Percentiles rank a stretch among this genome's conserved stretches.
Conservation (phyloP, 108 stramenopile genomes). For the Aurantiochytrium sp. region DNA sequence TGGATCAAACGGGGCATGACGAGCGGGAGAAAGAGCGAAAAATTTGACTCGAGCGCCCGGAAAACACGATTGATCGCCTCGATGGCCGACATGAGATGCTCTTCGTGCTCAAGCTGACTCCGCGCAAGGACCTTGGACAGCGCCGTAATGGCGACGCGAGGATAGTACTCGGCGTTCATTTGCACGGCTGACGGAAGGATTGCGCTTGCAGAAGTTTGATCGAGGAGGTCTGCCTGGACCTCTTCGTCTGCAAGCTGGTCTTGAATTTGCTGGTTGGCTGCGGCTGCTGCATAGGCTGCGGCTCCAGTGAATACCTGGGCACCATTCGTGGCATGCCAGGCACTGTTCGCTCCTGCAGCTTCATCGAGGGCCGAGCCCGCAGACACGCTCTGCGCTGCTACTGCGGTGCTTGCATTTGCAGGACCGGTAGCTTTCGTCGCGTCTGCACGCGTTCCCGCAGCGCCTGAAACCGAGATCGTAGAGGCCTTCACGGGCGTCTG, state of each 20-base stretch:
- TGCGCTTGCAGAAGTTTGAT: not conserved
- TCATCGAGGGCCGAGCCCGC: not conserved
- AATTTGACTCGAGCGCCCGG: slow-evolving; percentile 69
- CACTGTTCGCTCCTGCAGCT: not conserved
- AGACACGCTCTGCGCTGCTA: no score
- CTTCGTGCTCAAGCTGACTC: slow-evolving; percentile 56
- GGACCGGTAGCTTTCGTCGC: no score
- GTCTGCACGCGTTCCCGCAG: not conserved
- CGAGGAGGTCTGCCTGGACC: not conserved
- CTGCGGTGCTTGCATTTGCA: no score
- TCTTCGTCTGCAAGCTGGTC: not conserved
- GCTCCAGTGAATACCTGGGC: not conserved
- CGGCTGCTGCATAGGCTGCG: not conserved
- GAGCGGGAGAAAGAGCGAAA: slow-evolving; percentile 68
- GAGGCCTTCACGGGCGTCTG: not conserved
- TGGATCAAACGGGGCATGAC: slow-evolving; percentile 80
- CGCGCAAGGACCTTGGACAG: slow-evolving; percentile 76
- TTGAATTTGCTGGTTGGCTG: not conserved
- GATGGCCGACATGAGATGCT: slow-evolving; percentile 80
- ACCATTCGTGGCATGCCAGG: not conserved
- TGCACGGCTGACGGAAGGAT: not conserved
- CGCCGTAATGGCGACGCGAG: slow-evolving; percentile 77
- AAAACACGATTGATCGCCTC: slow-evolving; percentile 87
- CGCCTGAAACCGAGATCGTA: not conserved
- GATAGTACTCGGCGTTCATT: slow-evolving; percentile 74